phyloP scores from a whole-genome alignment of 129 eudicot genomes.

The Smallanthus sonchifolius region DNA sequence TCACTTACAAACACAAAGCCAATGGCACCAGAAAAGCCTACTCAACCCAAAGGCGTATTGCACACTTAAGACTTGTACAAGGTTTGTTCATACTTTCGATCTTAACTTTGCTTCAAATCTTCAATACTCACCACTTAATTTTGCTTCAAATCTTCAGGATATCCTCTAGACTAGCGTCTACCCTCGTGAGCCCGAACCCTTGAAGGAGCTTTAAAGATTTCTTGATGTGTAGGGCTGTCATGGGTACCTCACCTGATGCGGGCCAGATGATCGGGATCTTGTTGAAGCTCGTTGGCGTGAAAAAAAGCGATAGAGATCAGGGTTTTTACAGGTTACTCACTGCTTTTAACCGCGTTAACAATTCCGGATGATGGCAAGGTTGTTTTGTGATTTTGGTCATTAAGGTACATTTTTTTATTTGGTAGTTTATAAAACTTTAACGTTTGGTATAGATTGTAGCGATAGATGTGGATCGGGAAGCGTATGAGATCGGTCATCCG shows the following conservation, averaged over 20 bases:
- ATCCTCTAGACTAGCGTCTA: conserved; percentile 49
- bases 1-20: neutral
- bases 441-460: conserved; percentile 32
- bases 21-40: conserved; percentile 1
- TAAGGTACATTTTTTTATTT: neutral
- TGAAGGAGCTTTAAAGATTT: conserved; percentile 32
- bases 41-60: conserved; percentile 41
- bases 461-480: conserved; percentile 18
- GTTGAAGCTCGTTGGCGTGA: conserved; percentile 24
- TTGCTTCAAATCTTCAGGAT: conserved; percentile 26
- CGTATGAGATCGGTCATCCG: conserved; percentile 34
- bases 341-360: conserved; percentile 37
- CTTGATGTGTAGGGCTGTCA: conserved; percentile 28
- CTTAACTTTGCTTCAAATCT: neutral
- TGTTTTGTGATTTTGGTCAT: neutral
- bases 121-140: neutral
- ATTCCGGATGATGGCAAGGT: conserved; percentile 53
- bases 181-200: conserved; percentile 51
- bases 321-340: conserved; percentile 44
- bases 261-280: conserved; percentile 33
- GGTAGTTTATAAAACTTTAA: neutral
- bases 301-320: conserved; percentile 32
- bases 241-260: conserved; percentile 36
- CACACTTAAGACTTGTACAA: conserved; percentile 45
- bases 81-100: conserved; percentile 13